Conservation (phyloP, 202 grass and related monocot species). For the Musa balbisiana region DNA sequence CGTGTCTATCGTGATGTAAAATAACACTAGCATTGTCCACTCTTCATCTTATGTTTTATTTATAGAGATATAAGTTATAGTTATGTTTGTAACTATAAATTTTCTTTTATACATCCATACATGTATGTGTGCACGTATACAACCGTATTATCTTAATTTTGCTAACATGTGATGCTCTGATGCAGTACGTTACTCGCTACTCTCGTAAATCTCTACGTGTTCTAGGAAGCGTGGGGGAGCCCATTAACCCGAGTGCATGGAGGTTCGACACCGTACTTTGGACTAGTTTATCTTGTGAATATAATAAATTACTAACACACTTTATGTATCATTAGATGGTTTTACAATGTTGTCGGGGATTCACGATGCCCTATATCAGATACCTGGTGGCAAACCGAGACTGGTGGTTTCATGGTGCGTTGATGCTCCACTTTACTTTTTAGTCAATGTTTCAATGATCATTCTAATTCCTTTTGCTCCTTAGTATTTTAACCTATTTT, state of each 20-base stretch:
- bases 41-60: too few relatives aligned
- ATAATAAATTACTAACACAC: not conserved
- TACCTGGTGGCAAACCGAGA: conserved; percentile 99
- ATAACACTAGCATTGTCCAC: too few relatives aligned
- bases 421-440: not conserved
- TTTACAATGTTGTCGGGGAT: conserved; percentile 73
- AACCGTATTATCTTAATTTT: not conserved
- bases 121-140: not conserved
- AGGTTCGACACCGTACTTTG: conserved; percentile 38
- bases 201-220: conserved; percentile 92
- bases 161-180: not conserved
- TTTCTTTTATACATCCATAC: not conserved
- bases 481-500: not conserved
- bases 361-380: conserved; percentile 91
- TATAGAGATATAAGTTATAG: not conserved
- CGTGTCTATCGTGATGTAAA: too few relatives aligned
- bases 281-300: not conserved
- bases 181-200: conserved; percentile 77
- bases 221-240: conserved; percentile 95
- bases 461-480: not conserved
- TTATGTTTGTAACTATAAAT: not conserved
- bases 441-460: not conserved
- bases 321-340: conserved; percentile 49
- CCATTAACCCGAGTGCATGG: conserved; percentile 92
- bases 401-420: conserved; percentile 92